A percentile compares a stretch with the other conserved stretches of the same genome.
Evolutionary conservation across 179 eudicot genomes (phyloP).

Genomic region (Beta lomatogona): DNA sequence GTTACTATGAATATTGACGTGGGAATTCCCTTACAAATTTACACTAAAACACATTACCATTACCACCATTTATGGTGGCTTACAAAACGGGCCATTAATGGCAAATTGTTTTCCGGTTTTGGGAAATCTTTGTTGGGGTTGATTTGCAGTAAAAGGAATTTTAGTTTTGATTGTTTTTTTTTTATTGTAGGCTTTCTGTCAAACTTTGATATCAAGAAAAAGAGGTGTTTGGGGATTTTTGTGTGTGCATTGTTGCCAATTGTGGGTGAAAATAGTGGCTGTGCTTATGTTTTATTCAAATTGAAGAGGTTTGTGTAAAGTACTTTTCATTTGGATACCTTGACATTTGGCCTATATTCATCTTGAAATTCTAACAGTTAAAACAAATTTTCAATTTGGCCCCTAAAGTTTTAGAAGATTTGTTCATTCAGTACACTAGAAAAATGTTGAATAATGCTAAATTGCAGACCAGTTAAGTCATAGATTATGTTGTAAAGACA

Average conservation of each 20-base stretch:
- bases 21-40: no score
- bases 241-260: neutral
- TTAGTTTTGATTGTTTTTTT: neutral
- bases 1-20: no score
- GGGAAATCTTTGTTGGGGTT: neutral
- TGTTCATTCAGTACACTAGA: no score
- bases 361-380: no score
- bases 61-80: no score
- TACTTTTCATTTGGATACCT: neutral
- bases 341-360: neutral
- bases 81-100: no score
- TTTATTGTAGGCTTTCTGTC: neutral
- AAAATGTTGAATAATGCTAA: no score
- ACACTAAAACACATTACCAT: no score
- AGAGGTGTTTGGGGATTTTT: neutral
- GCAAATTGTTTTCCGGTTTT: neutral
- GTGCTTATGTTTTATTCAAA: neutral
- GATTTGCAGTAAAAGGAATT: neutral
- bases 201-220: neutral
- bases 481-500: no score
- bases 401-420: no score
- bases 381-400: no score
- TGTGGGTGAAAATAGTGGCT: neutral
- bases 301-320: neutral
- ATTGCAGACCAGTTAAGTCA: no score